A percentile compares a stretch with the other conserved stretches of the same genome.
These are phyloP conservation scores for Myxozyma lipomycoides DNA, from an alignment of 805 yeast species.

Conservation along the genomic window DNA sequence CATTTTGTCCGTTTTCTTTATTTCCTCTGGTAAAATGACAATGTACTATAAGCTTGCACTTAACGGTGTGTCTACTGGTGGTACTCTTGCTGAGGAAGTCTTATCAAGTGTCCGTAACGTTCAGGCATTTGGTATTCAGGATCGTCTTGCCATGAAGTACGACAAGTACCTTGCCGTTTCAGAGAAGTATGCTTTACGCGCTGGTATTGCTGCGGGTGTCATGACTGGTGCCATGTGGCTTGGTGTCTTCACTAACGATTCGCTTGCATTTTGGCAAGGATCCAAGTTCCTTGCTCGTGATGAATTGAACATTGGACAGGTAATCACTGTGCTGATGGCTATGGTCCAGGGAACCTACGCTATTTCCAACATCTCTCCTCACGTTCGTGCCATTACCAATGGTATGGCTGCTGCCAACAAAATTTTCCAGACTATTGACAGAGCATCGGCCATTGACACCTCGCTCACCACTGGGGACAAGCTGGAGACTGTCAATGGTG, in stretches of 20 bases:
- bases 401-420: constrained; percentile 42
- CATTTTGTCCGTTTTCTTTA: constrained; percentile 34
- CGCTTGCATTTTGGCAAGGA: constrained; percentile 45
- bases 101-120: constrained; percentile 42
- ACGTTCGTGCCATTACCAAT: constrained; percentile 37
- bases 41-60: constrained; percentile 25
- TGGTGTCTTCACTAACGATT: constrained; percentile 39
- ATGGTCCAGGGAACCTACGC: constrained; percentile 26
- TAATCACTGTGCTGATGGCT: constrained; percentile 36
- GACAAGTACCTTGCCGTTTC: constrained; percentile 35
- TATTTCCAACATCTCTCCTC: constrained; percentile 41
- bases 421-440: constrained; percentile 42
- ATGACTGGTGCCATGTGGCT: constrained; percentile 43
- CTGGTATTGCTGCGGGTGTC: constrained; percentile 28
- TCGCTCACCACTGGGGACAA: constrained; percentile 28
- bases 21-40: constrained; percentile 36
- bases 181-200: constrained; percentile 27
- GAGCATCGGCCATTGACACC: constrained; percentile 40
- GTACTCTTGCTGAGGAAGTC: constrained; percentile 43
- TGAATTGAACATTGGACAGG: constrained; percentile 36
- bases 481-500: constrained; percentile 40
- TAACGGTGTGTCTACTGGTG: constrained; percentile 23
- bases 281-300: constrained; percentile 41
- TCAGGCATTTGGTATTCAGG: constrained; percentile 44
- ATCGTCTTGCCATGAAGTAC: constrained; percentile 37